phyloP scores from a whole-genome alignment of 169 alveolate species.

The Plasmodium blacklocki region DNA sequence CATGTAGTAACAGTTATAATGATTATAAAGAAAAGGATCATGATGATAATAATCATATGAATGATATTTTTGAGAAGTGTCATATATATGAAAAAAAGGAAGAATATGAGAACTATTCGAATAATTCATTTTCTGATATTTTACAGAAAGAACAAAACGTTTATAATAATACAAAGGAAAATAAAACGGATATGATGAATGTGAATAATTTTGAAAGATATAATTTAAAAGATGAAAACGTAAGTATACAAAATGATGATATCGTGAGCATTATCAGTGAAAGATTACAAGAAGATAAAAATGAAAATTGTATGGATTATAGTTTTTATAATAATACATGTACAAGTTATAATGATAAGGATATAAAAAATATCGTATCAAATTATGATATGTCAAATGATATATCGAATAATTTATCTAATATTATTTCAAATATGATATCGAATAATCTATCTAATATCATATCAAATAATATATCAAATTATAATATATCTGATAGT shows the following conservation, averaged over 20 bases:
- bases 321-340: background rate
- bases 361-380: background rate
- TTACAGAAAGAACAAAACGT: background rate
- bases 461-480: too few relatives aligned
- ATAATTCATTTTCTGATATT: slow-evolving; percentile 20
- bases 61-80: background rate
- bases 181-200: background rate
- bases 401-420: too few relatives aligned
- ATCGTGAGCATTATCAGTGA: background rate
- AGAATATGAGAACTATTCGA: background rate
- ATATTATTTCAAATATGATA: too few relatives aligned
- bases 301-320: background rate
- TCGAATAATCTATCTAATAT: too few relatives aligned
- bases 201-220: slow-evolving; percentile 4
- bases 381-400: too few relatives aligned
- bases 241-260: background rate
- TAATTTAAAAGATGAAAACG: slow-evolving; percentile 6
- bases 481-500: too few relatives aligned
- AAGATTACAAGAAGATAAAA: slow-evolving; percentile 9
- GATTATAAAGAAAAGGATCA: background rate
- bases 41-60: background rate
- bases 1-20: background rate
- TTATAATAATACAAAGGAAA: slow-evolving; percentile 10
- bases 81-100: background rate
- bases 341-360: background rate